phyloP scores from a whole-genome alignment of 2,329 filamentous ascomycete genomes.

The Colletotrichum tropicicola region DNA sequence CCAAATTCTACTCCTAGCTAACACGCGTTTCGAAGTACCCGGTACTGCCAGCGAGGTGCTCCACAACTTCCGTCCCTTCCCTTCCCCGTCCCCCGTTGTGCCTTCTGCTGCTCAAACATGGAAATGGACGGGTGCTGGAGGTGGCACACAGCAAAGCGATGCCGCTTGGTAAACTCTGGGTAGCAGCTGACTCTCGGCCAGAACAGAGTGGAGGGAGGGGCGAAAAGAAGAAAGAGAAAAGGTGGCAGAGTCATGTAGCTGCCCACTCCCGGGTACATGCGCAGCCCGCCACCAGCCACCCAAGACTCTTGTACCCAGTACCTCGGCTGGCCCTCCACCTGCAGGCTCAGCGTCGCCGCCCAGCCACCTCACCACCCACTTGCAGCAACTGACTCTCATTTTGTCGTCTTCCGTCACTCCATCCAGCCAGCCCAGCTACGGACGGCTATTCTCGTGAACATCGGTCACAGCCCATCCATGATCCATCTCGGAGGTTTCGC shows the following conservation, averaged over 20 bases:
- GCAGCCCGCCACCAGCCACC: not conserved
- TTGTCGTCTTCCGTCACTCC: not conserved
- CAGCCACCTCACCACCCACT: conserved; percentile 3
- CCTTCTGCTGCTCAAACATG: not conserved
- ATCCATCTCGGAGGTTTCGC: conserved; percentile 25
- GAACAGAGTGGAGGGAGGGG: not conserved
- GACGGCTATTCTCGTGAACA: conserved; percentile 7
- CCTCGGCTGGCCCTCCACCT: not conserved
- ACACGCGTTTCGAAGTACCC: too few species aligned
- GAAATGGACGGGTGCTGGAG: not conserved
- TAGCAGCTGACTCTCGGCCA: conserved; percentile 1
- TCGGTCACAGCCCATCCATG: conserved; percentile 12
- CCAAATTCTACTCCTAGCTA: too few species aligned
- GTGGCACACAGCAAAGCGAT: not conserved
- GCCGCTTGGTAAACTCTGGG: not conserved
- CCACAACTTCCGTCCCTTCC: too few species aligned
- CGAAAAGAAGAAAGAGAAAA: not conserved
- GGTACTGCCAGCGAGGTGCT: too few species aligned
- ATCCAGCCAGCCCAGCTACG: not conserved
- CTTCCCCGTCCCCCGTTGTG: too few species aligned
- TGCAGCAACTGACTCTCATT: not conserved
- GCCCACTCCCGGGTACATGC: too few species aligned
- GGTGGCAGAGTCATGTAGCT: not conserved
- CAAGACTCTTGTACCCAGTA: not conserved
- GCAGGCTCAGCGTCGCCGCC: not conserved